Percentiles rank a stretch among this genome's conserved stretches.
Conservation (phyloP, 2,329 filamentous ascomycete genomes). For the Hymenoscyphus fructigenus region DNA sequence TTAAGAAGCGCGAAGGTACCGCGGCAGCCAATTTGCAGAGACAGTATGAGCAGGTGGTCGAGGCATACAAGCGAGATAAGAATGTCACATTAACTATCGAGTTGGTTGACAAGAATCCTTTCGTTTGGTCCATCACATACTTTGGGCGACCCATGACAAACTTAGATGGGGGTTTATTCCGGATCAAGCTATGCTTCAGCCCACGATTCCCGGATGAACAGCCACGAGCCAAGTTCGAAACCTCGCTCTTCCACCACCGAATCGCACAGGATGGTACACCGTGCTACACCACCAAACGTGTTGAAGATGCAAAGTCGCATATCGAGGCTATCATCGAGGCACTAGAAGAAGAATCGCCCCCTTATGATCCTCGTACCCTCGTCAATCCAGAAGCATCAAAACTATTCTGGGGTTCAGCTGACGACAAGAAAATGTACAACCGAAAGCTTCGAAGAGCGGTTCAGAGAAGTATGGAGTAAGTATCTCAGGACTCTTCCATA, state of each 20-base stretch:
- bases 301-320: slow-evolving; percentile 78
- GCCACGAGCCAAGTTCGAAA: slow-evolving; percentile 78
- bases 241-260: slow-evolving; percentile 82
- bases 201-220: slow-evolving; percentile 85
- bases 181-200: slow-evolving; percentile 76
- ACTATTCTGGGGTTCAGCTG: slow-evolving; percentile 78
- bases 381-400: slow-evolving; percentile 84
- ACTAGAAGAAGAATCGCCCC: slow-evolving; percentile 83
- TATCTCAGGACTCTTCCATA: background rate
- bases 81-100: slow-evolving; percentile 72
- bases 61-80: slow-evolving; percentile 69
- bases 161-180: slow-evolving; percentile 86
- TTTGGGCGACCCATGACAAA: slow-evolving; percentile 92
- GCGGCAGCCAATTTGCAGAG: slow-evolving; percentile 80
- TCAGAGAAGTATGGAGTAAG: slow-evolving; percentile 62
- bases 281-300: slow-evolving; percentile 73
- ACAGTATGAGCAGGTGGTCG: slow-evolving; percentile 79
- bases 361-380: slow-evolving; percentile 85
- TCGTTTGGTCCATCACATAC: slow-evolving; percentile 84
- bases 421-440: slow-evolving; percentile 83
- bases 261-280: slow-evolving; percentile 77
- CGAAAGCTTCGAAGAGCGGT: slow-evolving; percentile 77
- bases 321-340: slow-evolving; percentile 78
- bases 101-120: slow-evolving; percentile 79
- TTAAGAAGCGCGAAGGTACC: slow-evolving; percentile 65